These are phyloP conservation scores for Pseudozyma sp. DNA, from an alignment of 1,284 basidiomycete species.

Conservation along the genomic window DNA sequence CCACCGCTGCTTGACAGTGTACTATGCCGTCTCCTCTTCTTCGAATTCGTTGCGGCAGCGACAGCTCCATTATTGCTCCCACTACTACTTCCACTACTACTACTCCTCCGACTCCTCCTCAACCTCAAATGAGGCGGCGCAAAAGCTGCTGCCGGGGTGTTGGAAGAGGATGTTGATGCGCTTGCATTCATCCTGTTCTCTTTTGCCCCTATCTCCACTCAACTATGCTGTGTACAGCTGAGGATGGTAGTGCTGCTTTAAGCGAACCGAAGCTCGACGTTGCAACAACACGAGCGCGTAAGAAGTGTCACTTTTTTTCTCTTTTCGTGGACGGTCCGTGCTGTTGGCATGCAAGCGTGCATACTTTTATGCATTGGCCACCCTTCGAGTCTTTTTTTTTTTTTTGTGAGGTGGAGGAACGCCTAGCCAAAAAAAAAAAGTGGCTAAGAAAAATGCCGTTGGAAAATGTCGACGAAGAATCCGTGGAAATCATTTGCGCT, in stretches of 20 bases:
- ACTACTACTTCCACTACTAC: slow-evolving; percentile 19
- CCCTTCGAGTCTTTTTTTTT: too few relatives aligned
- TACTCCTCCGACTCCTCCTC: slow-evolving; percentile 13
- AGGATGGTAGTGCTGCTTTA: too few relatives aligned
- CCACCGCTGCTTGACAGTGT: slow-evolving; percentile 23
- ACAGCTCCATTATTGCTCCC: slow-evolving; percentile 17
- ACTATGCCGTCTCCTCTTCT: slow-evolving; percentile 34
- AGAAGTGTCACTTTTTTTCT: too few relatives aligned
- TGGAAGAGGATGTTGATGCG: neutral
- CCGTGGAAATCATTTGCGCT: too few relatives aligned
- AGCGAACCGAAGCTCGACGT: too few relatives aligned
- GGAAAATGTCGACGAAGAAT: too few relatives aligned
- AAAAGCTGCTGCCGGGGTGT: slow-evolving; percentile 1
- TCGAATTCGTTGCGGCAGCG: neutral
- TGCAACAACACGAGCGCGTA: too few relatives aligned
- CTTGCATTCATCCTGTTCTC: neutral
- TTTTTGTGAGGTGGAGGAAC: neutral
- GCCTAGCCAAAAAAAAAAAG: neutral
- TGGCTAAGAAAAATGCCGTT: neutral
- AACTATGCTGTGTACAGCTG: too few relatives aligned
- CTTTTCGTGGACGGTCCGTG: too few relatives aligned
- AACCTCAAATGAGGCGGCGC: slow-evolving; percentile 13
- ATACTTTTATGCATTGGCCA: neutral
- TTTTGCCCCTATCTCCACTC: too few relatives aligned
- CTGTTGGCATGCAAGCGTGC: too few relatives aligned